Base-by-base conservation (phyloP, 805 yeast genomes). In the Priceomyces medius region DNA sequence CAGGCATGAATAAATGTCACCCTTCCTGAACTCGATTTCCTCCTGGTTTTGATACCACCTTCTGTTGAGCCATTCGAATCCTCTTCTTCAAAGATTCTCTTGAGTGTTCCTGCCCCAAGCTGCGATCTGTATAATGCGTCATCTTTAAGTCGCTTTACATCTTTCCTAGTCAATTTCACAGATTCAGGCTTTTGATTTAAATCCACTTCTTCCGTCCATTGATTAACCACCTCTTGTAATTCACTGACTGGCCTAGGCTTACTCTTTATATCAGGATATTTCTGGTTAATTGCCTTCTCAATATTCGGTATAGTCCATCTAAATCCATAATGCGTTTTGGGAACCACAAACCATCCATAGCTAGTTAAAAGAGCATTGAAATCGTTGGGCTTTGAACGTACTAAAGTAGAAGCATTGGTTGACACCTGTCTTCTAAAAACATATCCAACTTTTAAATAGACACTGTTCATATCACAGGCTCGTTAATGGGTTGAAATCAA, bases 1-100 rank as follows among this genome's bases (percentile, higher is more conserved):
- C 70, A 66, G 1, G 71, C 70, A 41, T 66, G 60, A 18, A 58
- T 58, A 43, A 54, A 49, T 10, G 59, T 57, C 23, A 65, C 43
- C 29, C 57, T 26, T 35, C 44, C 49, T 8, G 29, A 23, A 33
- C 46, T 35, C 31, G 50, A 31, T 33, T 45, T 31, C 35, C 40
- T 43, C 20, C 37, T 38, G 10, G 41, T 37, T 9, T 14, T 26
- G 29, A n/a, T 4, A 26, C 10, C 10, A 14, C 9, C n/a, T 31
- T 35, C 36, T 31, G 41, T 44, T 19, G 41, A 18, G n/a, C 38
- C 39, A 26, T 24, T 18, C n/a, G 18, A 14, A 13, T 21, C 20
- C 27, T 36, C 18, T 33, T 26, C 17, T 23, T n/a, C 27, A 21
- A 35, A 17, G 24, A 37, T 35, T 16, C 20, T 16, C 23, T 24